Percentiles rank a stretch among this genome's conserved stretches.
phyloP scores from a whole-genome alignment of 176 grass and related monocot species.

The Aegilops umbellulata region DNA sequence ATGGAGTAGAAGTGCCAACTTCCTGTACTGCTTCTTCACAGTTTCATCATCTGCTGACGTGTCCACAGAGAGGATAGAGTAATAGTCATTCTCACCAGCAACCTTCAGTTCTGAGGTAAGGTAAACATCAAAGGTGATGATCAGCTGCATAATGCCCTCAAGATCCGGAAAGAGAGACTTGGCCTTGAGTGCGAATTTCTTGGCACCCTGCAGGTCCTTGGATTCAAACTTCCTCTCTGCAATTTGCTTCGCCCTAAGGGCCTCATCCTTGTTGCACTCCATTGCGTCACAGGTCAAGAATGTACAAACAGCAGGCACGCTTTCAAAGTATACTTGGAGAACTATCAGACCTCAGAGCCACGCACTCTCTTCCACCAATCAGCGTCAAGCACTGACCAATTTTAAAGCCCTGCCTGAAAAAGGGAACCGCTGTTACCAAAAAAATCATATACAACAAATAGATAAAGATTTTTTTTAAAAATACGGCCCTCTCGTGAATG shows the following conservation, averaged over 20 bases:
- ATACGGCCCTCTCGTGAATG: not conserved
- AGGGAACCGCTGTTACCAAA: not conserved
- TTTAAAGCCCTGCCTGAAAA: not conserved
- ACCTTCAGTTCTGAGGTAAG: slow-evolving; percentile 30
- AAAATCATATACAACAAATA: not conserved
- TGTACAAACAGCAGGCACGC: not conserved
- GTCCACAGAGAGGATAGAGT: slow-evolving; percentile 36
- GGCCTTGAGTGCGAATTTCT: slow-evolving; percentile 42
- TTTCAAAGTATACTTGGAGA: not conserved
- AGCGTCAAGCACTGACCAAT: not conserved
- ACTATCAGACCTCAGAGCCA: not conserved
- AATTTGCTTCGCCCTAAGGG: slow-evolving; percentile 34
- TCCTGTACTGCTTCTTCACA: slow-evolving; percentile 19
- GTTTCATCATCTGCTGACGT: slow-evolving; percentile 11
- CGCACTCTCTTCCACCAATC: not conserved
- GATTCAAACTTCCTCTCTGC: slow-evolving; percentile 35
- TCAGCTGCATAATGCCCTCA: slow-evolving; percentile 38
- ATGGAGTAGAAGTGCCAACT: slow-evolving; percentile 26
- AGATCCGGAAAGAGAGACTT: slow-evolving; percentile 34
- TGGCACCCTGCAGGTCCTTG: slow-evolving; percentile 40
- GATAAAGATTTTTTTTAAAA: not conserved
- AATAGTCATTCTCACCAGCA: slow-evolving; percentile 35
- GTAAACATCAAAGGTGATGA: slow-evolving; percentile 35
- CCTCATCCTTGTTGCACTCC: slow-evolving; percentile 50
- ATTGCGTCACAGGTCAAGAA: not conserved